These are phyloP conservation scores for Calycina herbarum DNA, from an alignment of 2,329 filamentous ascomycete species.

Conservation along the genomic window DNA sequence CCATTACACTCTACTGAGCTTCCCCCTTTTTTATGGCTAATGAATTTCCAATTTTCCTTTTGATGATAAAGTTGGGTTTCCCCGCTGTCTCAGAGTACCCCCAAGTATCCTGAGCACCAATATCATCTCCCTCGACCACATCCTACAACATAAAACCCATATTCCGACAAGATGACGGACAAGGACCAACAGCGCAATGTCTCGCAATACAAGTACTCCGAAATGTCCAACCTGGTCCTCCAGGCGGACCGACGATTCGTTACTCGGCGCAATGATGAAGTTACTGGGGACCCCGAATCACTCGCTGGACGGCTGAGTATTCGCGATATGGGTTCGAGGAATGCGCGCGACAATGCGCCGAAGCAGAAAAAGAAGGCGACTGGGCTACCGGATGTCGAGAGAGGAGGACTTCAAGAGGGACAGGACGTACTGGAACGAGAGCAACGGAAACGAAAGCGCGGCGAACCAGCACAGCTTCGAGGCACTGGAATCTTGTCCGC, in stretches of 20 bases:
- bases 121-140: not conserved
- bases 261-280: constrained; percentile 87
- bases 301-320: constrained; percentile 92
- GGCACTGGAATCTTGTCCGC: constrained; percentile 79
- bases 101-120: constrained; percentile 5
- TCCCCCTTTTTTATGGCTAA: not conserved
- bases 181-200: constrained; percentile 76
- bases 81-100: constrained; percentile 8
- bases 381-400: constrained; percentile 68
- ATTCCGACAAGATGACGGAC: constrained; percentile 62
- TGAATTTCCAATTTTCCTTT: constrained; percentile 6
- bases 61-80: constrained; percentile 14
- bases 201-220: constrained; percentile 98
- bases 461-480: constrained; percentile 68
- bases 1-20: not conserved
- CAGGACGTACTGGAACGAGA: constrained; percentile 81
- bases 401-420: constrained; percentile 75
- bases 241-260: constrained; percentile 98
- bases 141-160: constrained; percentile 19
- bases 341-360: constrained; percentile 75
- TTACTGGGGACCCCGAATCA: constrained; percentile 95
- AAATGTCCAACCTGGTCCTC: constrained; percentile 99
- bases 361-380: constrained; percentile 73
- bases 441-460: constrained; percentile 80
- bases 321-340: constrained; percentile 87